Base-by-base conservation (phyloP, 2,329 filamentous ascomycete species). In the Pseudogymnoascus sp. region DNA sequence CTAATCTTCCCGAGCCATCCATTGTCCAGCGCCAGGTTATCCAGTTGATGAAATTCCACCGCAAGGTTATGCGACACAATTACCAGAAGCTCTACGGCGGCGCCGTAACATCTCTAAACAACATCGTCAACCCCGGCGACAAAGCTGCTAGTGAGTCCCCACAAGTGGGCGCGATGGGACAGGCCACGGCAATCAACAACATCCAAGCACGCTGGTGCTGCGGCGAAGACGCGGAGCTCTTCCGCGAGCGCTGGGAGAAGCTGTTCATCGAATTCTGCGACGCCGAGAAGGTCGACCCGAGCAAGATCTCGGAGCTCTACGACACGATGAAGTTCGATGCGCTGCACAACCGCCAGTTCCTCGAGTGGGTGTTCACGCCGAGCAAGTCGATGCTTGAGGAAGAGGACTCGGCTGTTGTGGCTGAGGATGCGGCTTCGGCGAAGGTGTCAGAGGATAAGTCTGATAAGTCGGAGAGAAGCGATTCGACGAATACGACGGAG, bases 251-350 rank as follows among this genome's bases (percentile, higher is more conserved):
- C 31, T 99, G 95, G 95, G 95, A 97, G 77, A 99, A 99, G 78
- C 83, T 99, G 1, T 99, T 99, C 76, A 86, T 88, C 59, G 95
- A 99, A 73, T 99, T 99, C 71, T 95, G 90, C 68, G 96, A 99
- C 74, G 89, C 90, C 1, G 95, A 99, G 71, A 99, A 99, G 79
- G 92, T 97, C 16, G 95, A 99, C 75, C 96, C 96, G 16, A 96
- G 93, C 80, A 99, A 99, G 79, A 93, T 99, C 66, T 97, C 92
- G 4, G 95, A 99, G 77, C 83, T 99, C 2, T 99, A 99, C 75
- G 95, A 99, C 75, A 97, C 93, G 18, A 97, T 99, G 95, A 99
- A 99, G 76, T 99, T 97, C 68, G 95, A 99, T 74, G 95, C 95
- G 1, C 81, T 99, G 12, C 96, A 99, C 76, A 99, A 99, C 73